A percentile compares a stretch with the other conserved stretches of the same genome.
These are phyloP conservation scores for Leishmania tropica DNA, from an alignment of 208 protist genomes.

Conservation along the genomic window DNA sequence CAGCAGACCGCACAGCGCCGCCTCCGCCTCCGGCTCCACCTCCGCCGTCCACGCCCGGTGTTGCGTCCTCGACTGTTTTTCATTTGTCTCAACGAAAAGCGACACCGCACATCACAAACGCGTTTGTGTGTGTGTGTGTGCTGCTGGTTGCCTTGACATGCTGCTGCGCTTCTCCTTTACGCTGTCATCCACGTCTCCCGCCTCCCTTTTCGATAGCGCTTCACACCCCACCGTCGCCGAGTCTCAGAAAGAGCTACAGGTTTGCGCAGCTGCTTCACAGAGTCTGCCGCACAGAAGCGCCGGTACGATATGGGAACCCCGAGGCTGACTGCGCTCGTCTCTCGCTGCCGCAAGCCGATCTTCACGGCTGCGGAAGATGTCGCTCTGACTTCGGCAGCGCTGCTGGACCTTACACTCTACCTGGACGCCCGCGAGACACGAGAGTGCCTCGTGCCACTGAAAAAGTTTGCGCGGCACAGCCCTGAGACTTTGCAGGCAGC, in stretches of 20 bases:
- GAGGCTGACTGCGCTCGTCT: constrained; percentile 16
- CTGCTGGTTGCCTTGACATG: neutral
- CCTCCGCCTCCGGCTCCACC: neutral
- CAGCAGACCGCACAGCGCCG: neutral
- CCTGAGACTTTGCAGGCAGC: constrained; percentile 24
- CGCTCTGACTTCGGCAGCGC: constrained; percentile 26
- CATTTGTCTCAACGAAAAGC: neutral
- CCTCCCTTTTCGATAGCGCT: neutral
- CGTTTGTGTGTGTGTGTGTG: neutral
- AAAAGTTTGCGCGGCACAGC: constrained; percentile 22
- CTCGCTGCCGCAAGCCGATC: constrained; percentile 31
- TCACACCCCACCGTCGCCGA: neutral
- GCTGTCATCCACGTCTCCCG: neutral
- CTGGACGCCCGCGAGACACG: constrained; percentile 28
- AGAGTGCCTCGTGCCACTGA: constrained; percentile 15
- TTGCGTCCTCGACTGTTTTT: neutral
- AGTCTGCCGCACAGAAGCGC: neutral
- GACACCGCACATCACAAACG: neutral
- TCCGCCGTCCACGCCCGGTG: neutral
- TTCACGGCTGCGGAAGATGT: constrained; percentile 52
- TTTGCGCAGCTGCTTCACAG: neutral
- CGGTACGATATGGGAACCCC: neutral
- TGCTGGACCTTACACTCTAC: constrained; percentile 50
- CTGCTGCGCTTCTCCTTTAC: constrained; percentile 6
- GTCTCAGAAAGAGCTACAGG: neutral